Conservation (phyloP, 1,284 basidiomycete species). For the Apiotrichum porosum region DNA sequence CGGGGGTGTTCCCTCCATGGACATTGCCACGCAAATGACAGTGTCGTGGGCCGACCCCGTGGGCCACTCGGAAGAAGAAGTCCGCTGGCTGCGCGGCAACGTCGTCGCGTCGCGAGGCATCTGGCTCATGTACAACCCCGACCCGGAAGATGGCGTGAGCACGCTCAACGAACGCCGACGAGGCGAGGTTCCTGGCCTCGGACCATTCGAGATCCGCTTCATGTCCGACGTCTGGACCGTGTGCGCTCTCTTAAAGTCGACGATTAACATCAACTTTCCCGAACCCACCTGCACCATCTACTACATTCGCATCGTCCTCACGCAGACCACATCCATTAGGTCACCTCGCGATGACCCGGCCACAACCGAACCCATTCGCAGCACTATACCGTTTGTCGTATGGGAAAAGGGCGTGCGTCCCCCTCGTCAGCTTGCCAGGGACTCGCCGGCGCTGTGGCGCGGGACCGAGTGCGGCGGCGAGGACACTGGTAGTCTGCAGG, state of each 20-base stretch:
- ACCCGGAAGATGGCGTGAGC: conserved; percentile 18
- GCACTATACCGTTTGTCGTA: conserved; percentile 13
- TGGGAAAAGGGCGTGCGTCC: conserved; percentile 15
- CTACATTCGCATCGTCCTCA: conserved; percentile 28
- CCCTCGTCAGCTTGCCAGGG: conserved; percentile 15
- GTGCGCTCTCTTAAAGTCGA: conserved; percentile 25
- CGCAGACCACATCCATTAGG: conserved; percentile 29
- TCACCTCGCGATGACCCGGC: conserved; percentile 28
- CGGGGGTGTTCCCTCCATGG: background rate
- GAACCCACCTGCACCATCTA: conserved; percentile 29
- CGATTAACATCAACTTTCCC: conserved; percentile 18
- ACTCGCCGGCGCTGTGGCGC: conserved; percentile 25
- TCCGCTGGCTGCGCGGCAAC: conserved; percentile 25
- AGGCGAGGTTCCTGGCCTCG: conserved; percentile 23
- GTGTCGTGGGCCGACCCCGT: conserved; percentile 9
- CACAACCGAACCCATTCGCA: conserved; percentile 4
- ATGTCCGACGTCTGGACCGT: conserved; percentile 36
- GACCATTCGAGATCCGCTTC: conserved; percentile 25
- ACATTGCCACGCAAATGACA: conserved; percentile 10
- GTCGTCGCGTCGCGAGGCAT: conserved; percentile 15
- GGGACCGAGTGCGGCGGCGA: conserved; percentile 14
- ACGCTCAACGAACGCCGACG: conserved; percentile 20
- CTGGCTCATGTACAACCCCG: conserved; percentile 28
- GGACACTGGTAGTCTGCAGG: conserved; percentile 9
- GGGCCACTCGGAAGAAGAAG: conserved; percentile 1